Base-by-base conservation (phyloP, 2,329 filamentous ascomycete genomes). In the Colletotrichum australisinense region DNA sequence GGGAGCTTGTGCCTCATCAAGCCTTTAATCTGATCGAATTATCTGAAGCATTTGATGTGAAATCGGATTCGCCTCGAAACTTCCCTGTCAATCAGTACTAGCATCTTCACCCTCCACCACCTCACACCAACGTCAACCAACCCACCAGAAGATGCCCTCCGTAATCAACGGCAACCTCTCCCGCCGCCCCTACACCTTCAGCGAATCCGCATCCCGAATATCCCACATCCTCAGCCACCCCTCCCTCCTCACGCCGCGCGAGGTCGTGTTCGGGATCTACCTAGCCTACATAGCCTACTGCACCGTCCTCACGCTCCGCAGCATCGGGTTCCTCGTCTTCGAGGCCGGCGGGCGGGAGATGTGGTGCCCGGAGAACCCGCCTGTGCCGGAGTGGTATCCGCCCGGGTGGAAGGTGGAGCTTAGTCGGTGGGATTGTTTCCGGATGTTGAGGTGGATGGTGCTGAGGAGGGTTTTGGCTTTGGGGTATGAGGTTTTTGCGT, bases 391-490 rank as follows among this genome's bases (percentile, higher is more conserved):
- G 6, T 71, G 69, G 69, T 64, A 63, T 19, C 63, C 56, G 64
- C 57, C 8, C 4, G 69, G 63, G 4, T 68, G 69, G 69, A 52
- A 56, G 28, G 67, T 65, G 59, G 38, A 56, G 49, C 55, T 73
- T 42, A 49, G 24, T 2, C 46, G 67, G 30, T 14, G 5, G 67
- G 22, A 65, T 22, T 70, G 59, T n/a, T 59, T 56, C 24, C 11
- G 38, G 38, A 6, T 58, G 8, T 5, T 71, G 38, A 12, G 62
- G 53, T 9, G 16, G 14, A 42, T 30, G 62, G 42, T 72, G 19
- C 19, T 16, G 6, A 38, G 38, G 57, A 57, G 57, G 57, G 2
- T 72, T 0, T 2, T 22, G 38, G 57, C 9, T 12, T 58, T 59
- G 62, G 52, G 30, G 26, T 67, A 26, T 35, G 55, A 58, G 62